Conservation (phyloP, 2,329 filamentous ascomycete genomes). For the Aspergillus aculeatus region DNA sequence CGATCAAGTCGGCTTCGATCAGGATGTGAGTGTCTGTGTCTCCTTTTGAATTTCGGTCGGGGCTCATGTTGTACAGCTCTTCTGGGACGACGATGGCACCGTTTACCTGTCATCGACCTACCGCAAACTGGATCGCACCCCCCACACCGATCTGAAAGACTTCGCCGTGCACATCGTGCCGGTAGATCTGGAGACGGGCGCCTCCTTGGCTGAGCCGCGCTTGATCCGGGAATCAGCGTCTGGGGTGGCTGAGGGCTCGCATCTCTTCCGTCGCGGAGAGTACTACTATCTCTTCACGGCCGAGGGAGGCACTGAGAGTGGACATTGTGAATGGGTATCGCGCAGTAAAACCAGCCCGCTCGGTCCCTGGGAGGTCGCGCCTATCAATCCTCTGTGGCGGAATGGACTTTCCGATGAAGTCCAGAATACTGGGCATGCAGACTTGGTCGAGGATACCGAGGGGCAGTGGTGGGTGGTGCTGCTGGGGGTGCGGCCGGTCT, state of each 20-base stretch:
- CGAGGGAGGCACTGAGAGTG: conserved; percentile 58
- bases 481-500: conserved; percentile 46
- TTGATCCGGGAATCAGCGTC: conserved; percentile 47
- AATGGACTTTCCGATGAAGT: conserved; percentile 51
- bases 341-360: conserved; percentile 54
- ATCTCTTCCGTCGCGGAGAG: conserved; percentile 52
- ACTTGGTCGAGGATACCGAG: conserved; percentile 47
- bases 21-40: conserved; percentile 43
- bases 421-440: conserved; percentile 52
- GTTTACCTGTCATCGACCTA: conserved; percentile 50
- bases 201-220: conserved; percentile 31
- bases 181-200: conserved; percentile 33
- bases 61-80: conserved; percentile 35
- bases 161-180: conserved; percentile 47
- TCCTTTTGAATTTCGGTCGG: neutral
- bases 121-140: conserved; percentile 38
- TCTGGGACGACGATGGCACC: conserved; percentile 52
- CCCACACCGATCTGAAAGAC: conserved; percentile 47
- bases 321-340: conserved; percentile 60
- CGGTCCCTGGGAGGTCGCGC: conserved; percentile 63
- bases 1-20: conserved; percentile 55
- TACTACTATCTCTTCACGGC: conserved; percentile 57
- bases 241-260: conserved; percentile 53
- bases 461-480: conserved; percentile 53
- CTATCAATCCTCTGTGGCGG: conserved; percentile 57